These are phyloP conservation scores for Bruguiera hainesii DNA, from an alignment of 441 rosid species.

Conservation along the genomic window DNA sequence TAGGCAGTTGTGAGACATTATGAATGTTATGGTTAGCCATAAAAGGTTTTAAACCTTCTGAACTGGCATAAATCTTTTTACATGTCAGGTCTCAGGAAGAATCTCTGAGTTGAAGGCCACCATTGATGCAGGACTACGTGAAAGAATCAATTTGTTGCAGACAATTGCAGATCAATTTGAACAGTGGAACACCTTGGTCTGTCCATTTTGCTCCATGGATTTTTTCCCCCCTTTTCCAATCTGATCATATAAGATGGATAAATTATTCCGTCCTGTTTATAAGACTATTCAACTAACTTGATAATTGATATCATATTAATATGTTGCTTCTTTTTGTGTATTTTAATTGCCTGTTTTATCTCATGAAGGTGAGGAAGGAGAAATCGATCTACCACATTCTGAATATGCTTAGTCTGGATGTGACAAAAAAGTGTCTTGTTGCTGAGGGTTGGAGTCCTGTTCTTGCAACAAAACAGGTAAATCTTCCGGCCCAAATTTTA, in stretches of 20 bases:
- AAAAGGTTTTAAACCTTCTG: slow-evolving; percentile 1
- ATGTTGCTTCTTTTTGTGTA: slow-evolving; percentile 6
- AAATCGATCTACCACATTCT: slow-evolving; percentile 69
- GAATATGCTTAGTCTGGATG: slow-evolving; percentile 78
- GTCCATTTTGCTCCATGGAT: slow-evolving; percentile 12
- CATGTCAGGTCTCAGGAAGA: slow-evolving; percentile 65
- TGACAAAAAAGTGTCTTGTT: slow-evolving; percentile 76
- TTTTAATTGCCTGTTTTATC: slow-evolving; percentile 14
- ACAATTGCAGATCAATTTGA: slow-evolving; percentile 66
- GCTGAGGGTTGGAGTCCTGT: slow-evolving; percentile 82
- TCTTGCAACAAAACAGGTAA: slow-evolving; percentile 65
- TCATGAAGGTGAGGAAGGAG: slow-evolving; percentile 65
- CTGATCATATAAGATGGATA: background rate
- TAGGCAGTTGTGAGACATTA: background rate
- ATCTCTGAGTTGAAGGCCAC: slow-evolving; percentile 72
- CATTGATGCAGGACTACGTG: slow-evolving; percentile 60
- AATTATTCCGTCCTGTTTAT: background rate
- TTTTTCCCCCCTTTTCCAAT: background rate
- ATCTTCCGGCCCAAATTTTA: slow-evolving; percentile 12
- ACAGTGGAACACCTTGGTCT: slow-evolving; percentile 73
- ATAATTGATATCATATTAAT: background rate
- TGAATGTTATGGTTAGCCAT: background rate
- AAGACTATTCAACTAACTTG: background rate
- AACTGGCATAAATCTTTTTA: background rate
- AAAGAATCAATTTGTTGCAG: slow-evolving; percentile 56